Conservation (phyloP, 805 yeast genomes). For the Barnettozyma sp. region DNA sequence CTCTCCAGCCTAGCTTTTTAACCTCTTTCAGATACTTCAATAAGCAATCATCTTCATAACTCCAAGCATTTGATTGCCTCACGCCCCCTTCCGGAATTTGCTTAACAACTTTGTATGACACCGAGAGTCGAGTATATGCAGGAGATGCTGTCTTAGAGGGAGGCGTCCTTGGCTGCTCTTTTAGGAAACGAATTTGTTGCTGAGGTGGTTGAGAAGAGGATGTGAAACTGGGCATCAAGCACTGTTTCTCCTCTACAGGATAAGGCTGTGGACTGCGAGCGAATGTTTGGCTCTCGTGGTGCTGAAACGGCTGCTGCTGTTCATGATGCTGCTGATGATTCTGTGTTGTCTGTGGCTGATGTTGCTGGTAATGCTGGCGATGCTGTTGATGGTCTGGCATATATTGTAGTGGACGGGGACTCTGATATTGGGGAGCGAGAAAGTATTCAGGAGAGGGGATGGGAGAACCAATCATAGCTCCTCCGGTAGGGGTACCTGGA, state of each 20-base stretch:
- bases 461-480: background rate
- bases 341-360: constrained; percentile 8
- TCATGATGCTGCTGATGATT: constrained; percentile 8
- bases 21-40: constrained; percentile 59
- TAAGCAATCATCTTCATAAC: constrained; percentile 55
- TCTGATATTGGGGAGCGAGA: background rate
- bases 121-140: background rate
- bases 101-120: constrained; percentile 13
- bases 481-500: background rate
- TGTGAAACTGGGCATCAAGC: too few species aligned
- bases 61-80: constrained; percentile 42
- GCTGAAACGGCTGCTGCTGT: constrained; percentile 7
- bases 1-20: constrained; percentile 70
- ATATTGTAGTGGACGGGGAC: constrained; percentile 2
- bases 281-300: background rate
- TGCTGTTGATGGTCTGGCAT: too few species aligned
- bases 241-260: too few species aligned
- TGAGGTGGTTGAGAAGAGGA: too few species aligned
- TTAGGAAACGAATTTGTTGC: too few species aligned
- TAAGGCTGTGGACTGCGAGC: background rate
- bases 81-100: constrained; percentile 2
- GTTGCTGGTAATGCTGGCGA: constrained; percentile 6
- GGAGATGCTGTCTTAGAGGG: background rate
- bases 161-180: too few species aligned
- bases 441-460: background rate